Evolutionary conservation across 208 protist genomes (phyloP).

Genomic region (Acanthamoeba rhysodes): DNA sequence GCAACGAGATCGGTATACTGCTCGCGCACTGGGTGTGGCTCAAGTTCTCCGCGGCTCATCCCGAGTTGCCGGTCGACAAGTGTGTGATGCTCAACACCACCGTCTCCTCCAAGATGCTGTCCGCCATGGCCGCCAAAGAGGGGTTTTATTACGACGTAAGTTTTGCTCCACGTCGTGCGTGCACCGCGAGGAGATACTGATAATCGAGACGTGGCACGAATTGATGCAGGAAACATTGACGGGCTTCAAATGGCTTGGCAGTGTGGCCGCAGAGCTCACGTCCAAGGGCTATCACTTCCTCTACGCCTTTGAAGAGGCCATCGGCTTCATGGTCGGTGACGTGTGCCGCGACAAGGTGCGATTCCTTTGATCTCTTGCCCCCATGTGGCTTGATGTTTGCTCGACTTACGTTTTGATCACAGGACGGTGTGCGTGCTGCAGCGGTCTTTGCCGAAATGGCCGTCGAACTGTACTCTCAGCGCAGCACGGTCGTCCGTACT

Average conservation of each 20-base stretch:
- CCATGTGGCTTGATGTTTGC: not conserved
- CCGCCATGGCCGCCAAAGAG: slow-evolving; percentile 94
- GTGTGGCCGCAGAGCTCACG: slow-evolving; percentile 89
- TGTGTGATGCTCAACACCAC: slow-evolving; percentile 88
- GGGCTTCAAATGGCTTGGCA: slow-evolving; percentile 99
- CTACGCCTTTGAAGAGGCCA: slow-evolving; percentile 98
- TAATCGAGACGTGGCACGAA: no score
- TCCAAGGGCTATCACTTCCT: slow-evolving; percentile 88
- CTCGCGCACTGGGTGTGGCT: slow-evolving; percentile 96
- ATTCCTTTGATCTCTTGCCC: not conserved
- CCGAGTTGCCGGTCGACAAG: slow-evolving; percentile 49
- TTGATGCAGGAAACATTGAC: slow-evolving; percentile 95
- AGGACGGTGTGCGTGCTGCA: slow-evolving; percentile 96
- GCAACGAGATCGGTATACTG: slow-evolving; percentile 98
- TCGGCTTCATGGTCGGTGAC: slow-evolving; percentile 96
- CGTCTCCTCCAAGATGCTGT: slow-evolving; percentile 94
- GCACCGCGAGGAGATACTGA: no score
- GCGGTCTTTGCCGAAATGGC: slow-evolving; percentile 95
- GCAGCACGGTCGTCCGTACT: slow-evolving; percentile 49
- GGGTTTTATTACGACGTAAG: slow-evolving; percentile 88
- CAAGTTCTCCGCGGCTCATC: slow-evolving; percentile 77
- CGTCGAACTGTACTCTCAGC: slow-evolving; percentile 87
- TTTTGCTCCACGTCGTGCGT: not conserved
- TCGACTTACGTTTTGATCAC: not conserved
- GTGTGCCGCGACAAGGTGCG: slow-evolving; percentile 94